Evolutionary conservation across 257 asterid species (phyloP), one percentile per base, ranked within the genome.

Genomic region (Ehretia macrophylla): DNA sequence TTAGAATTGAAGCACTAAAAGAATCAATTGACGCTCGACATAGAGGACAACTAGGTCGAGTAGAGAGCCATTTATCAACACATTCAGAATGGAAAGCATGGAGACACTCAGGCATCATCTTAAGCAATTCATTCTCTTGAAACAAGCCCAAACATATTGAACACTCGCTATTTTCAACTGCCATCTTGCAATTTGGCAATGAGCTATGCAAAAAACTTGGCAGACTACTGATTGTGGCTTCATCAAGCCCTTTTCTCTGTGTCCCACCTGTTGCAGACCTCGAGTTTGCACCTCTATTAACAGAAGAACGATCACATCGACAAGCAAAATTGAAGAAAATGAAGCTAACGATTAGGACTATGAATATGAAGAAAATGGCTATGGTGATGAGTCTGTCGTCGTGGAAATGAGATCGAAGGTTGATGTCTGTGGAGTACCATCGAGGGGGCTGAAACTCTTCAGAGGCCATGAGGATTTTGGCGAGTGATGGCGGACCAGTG

Each of bases 21-120:
- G n/a, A 59, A 11, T 47, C 58, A 1, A 70, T 59, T n/a, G 63
- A 64, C 18, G 62, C 50, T 32, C 78, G 64, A 49, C 78, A 73
- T 8, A 73, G 49, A 1, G 78, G 78, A 50, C 78, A 73, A 50
- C 47, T 68, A 1, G 71, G 27, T 17, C 59, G 67, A 39, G 10
- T 21, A 14, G 40, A 22, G 1, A 68, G 71, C 71, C 78, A 73
- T 19, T 55, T 38, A 50, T 73, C 74, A 0, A 73, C 62, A 32
- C 78, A 73, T 18, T 52, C 57, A 0, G 62, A 62, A 56, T 68
- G 78, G 20, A 63, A 73, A 21, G 37, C 40, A 21, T 73, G 78
- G 13, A 6, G 18, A 42, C 74, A 73, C 0, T 19, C 45, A 0
- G 74, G 71, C 65, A 73, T 45, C 18, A 73, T 53, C 71, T 55